These are phyloP conservation scores for Senecio squalidus DNA, from an alignment of 140 eudicot genomes.

Conservation along the genomic window DNA sequence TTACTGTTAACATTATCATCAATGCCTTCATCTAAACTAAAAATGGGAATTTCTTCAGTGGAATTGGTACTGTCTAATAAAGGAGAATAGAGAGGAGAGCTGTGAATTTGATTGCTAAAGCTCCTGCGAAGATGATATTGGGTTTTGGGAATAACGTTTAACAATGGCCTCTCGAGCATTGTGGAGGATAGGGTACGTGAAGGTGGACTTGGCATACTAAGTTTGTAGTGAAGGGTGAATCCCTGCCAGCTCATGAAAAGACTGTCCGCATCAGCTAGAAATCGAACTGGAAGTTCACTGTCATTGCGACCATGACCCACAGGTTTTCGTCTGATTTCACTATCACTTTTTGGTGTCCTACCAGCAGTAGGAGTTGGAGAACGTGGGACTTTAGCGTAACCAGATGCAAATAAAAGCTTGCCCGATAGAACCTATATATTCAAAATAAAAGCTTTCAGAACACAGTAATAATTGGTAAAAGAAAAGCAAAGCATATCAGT, in stretches of 20 bases:
- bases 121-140: slow-evolving; percentile 68
- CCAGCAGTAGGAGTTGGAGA: slow-evolving; percentile 76
- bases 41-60: slow-evolving; percentile 67
- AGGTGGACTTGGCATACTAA: slow-evolving; percentile 68
- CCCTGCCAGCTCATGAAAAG: slow-evolving; percentile 65
- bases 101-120: slow-evolving; percentile 55
- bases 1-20: slow-evolving; percentile 35
- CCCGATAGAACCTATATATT: slow-evolving; percentile 67
- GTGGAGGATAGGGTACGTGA: slow-evolving; percentile 75
- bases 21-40: slow-evolving; percentile 50
- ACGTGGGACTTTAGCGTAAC: slow-evolving; percentile 70
- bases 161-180: slow-evolving; percentile 40
- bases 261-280: slow-evolving; percentile 84
- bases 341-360: slow-evolving; percentile 52
- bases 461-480: neutral
- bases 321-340: slow-evolving; percentile 56
- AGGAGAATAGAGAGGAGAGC: slow-evolving; percentile 64
- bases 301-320: slow-evolving; percentile 44
- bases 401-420: slow-evolving; percentile 56
- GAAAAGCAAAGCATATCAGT: neutral
- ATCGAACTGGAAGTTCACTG: slow-evolving; percentile 69
- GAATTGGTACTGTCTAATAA: slow-evolving; percentile 53
- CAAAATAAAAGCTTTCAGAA: neutral
- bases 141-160: slow-evolving; percentile 36
- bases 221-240: slow-evolving; percentile 81